Evolutionary conservation across 2,329 filamentous ascomycete species (phyloP).

Genomic region (Talaromyces sp.): DNA sequence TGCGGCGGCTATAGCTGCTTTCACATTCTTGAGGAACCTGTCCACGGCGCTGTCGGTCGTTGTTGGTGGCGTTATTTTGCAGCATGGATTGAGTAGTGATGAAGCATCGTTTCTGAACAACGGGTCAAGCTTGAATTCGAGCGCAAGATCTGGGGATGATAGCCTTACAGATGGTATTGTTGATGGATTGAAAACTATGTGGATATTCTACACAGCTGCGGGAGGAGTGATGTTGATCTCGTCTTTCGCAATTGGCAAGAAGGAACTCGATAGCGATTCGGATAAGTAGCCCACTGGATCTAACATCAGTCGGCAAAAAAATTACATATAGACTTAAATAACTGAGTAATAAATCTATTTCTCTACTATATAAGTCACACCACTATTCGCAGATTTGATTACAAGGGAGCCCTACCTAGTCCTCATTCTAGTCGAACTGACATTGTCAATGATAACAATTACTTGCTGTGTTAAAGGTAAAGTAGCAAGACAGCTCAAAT

Average conservation of each 20-base stretch:
- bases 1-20: conserved; percentile 55
- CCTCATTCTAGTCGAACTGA: no score
- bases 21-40: conserved; percentile 54
- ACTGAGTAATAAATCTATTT: no score
- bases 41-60: conserved; percentile 53
- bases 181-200: background rate
- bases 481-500: no score
- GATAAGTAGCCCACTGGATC: background rate
- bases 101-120: background rate
- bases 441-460: no score
- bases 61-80: conserved; percentile 48
- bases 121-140: background rate
- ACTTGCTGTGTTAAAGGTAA: no score
- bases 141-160: background rate
- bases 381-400: no score
- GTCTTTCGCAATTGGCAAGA: conserved; percentile 1
- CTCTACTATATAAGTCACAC: no score
- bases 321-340: background rate
- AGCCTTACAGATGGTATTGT: background rate
- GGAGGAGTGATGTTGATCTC: conserved; percentile 8
- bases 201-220: conserved; percentile 4
- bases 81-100: conserved; percentile 29
- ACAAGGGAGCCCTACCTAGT: no score
- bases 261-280: background rate
- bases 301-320: background rate